Conservation (phyloP, 352 stramenopile species). For the Globisporangium heterothallicum region DNA sequence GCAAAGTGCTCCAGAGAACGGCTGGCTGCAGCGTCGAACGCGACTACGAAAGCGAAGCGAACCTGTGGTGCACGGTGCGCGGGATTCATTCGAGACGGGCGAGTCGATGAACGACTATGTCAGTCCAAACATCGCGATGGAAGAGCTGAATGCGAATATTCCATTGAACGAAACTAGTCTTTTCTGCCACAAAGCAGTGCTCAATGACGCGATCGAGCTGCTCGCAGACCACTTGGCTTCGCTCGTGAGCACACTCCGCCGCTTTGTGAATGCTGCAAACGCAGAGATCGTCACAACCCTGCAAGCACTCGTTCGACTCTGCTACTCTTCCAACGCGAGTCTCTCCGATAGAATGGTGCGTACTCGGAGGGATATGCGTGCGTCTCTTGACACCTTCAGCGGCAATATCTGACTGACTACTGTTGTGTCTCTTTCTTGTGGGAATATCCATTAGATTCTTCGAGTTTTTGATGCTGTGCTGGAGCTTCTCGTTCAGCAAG, state of each 20-base stretch:
- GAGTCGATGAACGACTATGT: constrained; percentile 48
- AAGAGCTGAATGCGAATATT: constrained; percentile 55
- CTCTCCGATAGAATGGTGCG: constrained; percentile 35
- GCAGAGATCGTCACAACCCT: constrained; percentile 38
- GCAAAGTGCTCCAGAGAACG: constrained; percentile 4
- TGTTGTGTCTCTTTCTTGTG: background rate
- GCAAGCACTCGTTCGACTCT: constrained; percentile 48
- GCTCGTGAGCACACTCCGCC: constrained; percentile 29
- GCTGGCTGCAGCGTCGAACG: constrained; percentile 37
- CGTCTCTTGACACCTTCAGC: no score
- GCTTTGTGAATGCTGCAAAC: constrained; percentile 27
- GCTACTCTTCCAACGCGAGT: constrained; percentile 32
- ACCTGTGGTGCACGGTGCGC: constrained; percentile 5
- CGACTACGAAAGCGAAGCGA: constrained; percentile 4
- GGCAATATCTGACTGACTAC: background rate
- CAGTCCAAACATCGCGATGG: constrained; percentile 35
- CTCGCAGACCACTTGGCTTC: constrained; percentile 39
- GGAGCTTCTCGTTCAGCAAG: constrained; percentile 50
- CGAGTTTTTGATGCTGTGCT: constrained; percentile 45
- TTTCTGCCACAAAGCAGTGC: constrained; percentile 23
- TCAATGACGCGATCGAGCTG: constrained; percentile 42
- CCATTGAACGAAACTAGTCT: constrained; percentile 33
- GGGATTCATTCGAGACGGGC: constrained; percentile 41
- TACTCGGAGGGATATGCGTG: no score
- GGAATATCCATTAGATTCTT: constrained; percentile 24